Base-by-base conservation (phyloP, 2,329 filamentous ascomycete genomes). In the Fusarium torulosum region DNA sequence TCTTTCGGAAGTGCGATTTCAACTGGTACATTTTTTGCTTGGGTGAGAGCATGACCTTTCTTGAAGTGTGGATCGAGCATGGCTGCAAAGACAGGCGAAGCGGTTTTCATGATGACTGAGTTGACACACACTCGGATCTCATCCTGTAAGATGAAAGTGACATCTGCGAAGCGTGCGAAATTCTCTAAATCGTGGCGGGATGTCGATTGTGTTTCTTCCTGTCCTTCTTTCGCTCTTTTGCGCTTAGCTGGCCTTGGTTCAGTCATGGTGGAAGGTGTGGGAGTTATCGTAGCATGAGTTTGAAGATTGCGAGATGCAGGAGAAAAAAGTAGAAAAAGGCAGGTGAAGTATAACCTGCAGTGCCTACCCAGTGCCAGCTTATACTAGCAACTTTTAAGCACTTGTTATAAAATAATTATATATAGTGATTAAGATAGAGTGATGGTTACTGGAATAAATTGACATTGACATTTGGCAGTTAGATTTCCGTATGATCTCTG, bases 41-140 rank as follows among this genome's bases (percentile, higher is more conserved):
- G 11, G 0, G 29, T 49, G 11, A 41, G 15, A 9, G 38, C 35
- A 4, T 19, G 38, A 3, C 63, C 63, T 15, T 66, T 60, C 10
- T 29, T 41, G 41, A 66, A 66, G 2, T 23, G 43, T 1, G 46
- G 38, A 2, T 27, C 29, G 4, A 66, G 27, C 61, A 66, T 66
- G 2, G 9, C 8, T 6, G 14, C 17, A 21, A 66, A 61, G 1
- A 66, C 45, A 7, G 4, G 17, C 0, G 61, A 65, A 17, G 55
- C 44, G 3, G 1, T 2, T 17, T 21, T 52, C 11, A 41, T 40
- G 5, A 47, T 13, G 0, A 7, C 2, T 1, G 52, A 60, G 8
- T 23, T 3, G 3, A 62, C 37, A 2, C 43, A 46, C 6, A 63
- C 59, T 15, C 33, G 13, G 6, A 13, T 41, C 3, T 41, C 19